Evolutionary conservation across 306 rosid species (phyloP).

Genomic region (Sphenostylis stenocarpa): DNA sequence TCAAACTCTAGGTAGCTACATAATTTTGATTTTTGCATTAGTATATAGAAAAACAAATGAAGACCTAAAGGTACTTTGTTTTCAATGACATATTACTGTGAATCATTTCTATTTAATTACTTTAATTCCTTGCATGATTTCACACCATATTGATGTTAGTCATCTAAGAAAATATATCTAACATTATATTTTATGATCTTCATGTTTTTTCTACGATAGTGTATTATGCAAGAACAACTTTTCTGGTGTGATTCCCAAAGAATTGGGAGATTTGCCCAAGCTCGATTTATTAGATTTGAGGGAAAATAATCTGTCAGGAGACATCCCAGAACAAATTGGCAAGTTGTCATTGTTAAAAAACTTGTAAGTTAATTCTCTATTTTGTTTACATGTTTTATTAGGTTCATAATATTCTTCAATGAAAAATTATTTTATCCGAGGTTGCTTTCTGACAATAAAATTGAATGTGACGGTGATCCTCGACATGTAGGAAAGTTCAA

Average conservation of each 20-base stretch:
- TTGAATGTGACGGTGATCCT: conserved; percentile 49
- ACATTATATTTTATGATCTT: not conserved
- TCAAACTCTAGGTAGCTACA: not conserved
- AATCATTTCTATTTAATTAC: not conserved
- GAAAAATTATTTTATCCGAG: conserved; percentile 42
- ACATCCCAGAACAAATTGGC: conserved; percentile 63
- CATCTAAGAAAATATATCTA: not conserved
- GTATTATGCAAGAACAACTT: conserved; percentile 67
- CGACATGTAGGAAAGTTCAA: conserved; percentile 46
- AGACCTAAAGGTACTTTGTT: not conserved
- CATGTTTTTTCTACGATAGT: conserved; percentile 51
- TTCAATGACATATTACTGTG: not conserved
- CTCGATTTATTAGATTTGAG: conserved; percentile 82
- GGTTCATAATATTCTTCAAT: conserved; percentile 29
- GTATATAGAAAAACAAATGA: not conserved
- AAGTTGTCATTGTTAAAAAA: conserved; percentile 53
- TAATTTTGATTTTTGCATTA: not conserved
- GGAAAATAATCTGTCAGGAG: conserved; percentile 70
- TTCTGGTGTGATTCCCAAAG: conserved; percentile 78
- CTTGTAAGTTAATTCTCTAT: conserved; percentile 63
- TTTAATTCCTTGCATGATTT: not conserved
- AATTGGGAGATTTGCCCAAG: conserved; percentile 59
- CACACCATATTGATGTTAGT: not conserved
- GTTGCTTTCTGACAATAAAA: conserved; percentile 62
- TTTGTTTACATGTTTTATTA: conserved; percentile 2